Conservation (phyloP, 163 green algal species). For the Scenedesmus sp. region DNA sequence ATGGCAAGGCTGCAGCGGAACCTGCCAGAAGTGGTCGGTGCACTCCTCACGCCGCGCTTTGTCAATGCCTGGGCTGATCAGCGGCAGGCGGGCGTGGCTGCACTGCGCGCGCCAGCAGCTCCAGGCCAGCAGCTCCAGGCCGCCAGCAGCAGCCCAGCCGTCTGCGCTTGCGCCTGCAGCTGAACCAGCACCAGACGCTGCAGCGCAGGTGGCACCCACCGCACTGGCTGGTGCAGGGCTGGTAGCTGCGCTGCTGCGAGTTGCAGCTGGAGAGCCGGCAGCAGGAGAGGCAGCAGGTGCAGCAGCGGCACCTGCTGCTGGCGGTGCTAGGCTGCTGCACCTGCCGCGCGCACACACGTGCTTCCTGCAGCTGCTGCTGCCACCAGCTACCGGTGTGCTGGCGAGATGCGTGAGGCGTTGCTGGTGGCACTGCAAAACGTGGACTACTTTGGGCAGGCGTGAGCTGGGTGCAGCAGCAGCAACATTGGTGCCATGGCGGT, state of each 20-base stretch:
- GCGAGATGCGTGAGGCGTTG: not conserved
- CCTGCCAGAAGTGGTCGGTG: not conserved
- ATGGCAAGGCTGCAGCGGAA: not conserved
- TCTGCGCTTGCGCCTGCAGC: not conserved
- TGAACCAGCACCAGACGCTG: not conserved
- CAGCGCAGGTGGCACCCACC: not conserved
- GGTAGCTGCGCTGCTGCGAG: not conserved
- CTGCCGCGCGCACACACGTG: not conserved
- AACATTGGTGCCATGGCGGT: too few relatives aligned
- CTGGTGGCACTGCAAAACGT: not conserved
- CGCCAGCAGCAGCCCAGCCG: not conserved
- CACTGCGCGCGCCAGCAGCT: too few relatives aligned
- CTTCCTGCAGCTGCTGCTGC: slow-evolving; percentile 37
- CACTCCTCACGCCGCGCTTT: not conserved
- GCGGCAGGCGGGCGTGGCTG: not conserved
- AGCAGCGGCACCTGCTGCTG: not conserved
- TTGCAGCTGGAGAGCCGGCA: not conserved
- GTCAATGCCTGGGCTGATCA: not conserved
- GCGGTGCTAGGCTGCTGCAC: not conserved
- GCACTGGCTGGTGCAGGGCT: not conserved
- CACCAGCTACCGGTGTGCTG: not conserved
- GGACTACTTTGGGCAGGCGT: not conserved
- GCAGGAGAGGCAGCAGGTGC: not conserved
- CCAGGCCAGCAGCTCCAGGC: not conserved
- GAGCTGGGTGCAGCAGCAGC: not conserved